These are phyloP conservation scores for Coniophora puteana DNA, from an alignment of 1,284 basidiomycete species.

Conservation along the genomic window DNA sequence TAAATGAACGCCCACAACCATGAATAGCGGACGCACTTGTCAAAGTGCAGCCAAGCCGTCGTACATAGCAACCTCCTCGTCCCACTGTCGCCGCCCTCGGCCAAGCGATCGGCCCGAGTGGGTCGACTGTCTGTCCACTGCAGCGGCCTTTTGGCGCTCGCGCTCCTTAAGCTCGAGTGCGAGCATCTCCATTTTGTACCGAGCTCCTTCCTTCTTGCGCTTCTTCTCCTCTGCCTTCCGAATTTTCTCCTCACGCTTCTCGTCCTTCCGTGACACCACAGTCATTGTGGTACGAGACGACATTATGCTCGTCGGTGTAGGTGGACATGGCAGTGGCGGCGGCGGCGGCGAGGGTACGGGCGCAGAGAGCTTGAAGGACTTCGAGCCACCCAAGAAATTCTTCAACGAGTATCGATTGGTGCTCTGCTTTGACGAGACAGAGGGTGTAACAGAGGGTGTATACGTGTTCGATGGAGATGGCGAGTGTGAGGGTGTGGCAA, in stretches of 20 bases:
- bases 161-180: slow-evolving; percentile 39
- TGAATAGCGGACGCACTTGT: slow-evolving; percentile 1
- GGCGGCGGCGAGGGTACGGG: slow-evolving; percentile 21
- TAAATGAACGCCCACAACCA: too few species aligned
- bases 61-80: slow-evolving; percentile 30
- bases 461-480: slow-evolving; percentile 6
- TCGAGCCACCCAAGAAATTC: neutral
- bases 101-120: slow-evolving; percentile 22
- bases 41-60: slow-evolving; percentile 25
- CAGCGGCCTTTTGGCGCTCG: slow-evolving; percentile 24
- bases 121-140: slow-evolving; percentile 26
- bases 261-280: slow-evolving; percentile 12
- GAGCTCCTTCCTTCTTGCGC: slow-evolving; percentile 42
- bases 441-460: too few species aligned
- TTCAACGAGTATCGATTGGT: slow-evolving; percentile 22
- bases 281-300: slow-evolving; percentile 18
- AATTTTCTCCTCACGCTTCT: slow-evolving; percentile 29
- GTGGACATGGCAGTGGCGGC: slow-evolving; percentile 13
- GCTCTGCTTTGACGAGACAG: slow-evolving; percentile 6
- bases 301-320: slow-evolving; percentile 9
- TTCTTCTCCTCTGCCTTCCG: slow-evolving; percentile 42
- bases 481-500: slow-evolving; percentile 2
- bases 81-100: slow-evolving; percentile 15
- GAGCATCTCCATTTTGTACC: slow-evolving; percentile 35
- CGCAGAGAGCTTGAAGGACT: too few species aligned